Conservation (phyloP, 2,329 filamentous ascomycete species). For the Clonostachys solani region DNA sequence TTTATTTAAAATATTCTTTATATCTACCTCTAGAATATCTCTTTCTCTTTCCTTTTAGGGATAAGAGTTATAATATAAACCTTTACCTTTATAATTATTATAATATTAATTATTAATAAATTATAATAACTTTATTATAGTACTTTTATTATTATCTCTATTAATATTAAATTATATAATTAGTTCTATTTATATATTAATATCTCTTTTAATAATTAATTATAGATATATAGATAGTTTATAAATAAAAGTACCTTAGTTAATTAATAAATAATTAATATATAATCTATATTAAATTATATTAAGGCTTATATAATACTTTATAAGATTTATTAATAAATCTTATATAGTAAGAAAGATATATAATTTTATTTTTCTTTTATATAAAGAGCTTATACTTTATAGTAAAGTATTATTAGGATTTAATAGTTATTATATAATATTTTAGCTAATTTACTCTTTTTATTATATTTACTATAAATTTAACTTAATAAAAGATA, state of each 20-base stretch:
- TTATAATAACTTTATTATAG: too few relatives aligned
- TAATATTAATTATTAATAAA: too few relatives aligned
- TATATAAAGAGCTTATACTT: not conserved
- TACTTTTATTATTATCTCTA: not conserved
- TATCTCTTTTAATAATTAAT: too few relatives aligned
- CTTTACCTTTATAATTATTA: not conserved
- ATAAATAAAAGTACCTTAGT: not conserved
- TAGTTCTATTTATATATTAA: too few relatives aligned
- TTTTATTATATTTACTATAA: not conserved
- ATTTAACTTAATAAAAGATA: not conserved
- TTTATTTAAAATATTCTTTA: not conserved
- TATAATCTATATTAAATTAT: not conserved
- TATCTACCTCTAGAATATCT: not conserved
- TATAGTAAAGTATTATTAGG: not conserved
- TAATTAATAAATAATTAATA: not conserved
- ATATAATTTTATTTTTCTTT: not conserved
- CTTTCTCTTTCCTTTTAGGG: not conserved
- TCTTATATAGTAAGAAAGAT: not conserved
- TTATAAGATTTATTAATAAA: not conserved
- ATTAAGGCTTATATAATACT: not conserved
- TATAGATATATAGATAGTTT: not conserved
- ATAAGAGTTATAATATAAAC: not conserved
- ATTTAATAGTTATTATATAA: not conserved
- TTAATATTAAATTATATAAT: not conserved
- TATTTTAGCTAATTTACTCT: not conserved